Evolutionary conservation across 257 asterid species (phyloP), one percentile per base, ranked within the genome.

Genomic region (Lithospermum erythrorhizon): DNA sequence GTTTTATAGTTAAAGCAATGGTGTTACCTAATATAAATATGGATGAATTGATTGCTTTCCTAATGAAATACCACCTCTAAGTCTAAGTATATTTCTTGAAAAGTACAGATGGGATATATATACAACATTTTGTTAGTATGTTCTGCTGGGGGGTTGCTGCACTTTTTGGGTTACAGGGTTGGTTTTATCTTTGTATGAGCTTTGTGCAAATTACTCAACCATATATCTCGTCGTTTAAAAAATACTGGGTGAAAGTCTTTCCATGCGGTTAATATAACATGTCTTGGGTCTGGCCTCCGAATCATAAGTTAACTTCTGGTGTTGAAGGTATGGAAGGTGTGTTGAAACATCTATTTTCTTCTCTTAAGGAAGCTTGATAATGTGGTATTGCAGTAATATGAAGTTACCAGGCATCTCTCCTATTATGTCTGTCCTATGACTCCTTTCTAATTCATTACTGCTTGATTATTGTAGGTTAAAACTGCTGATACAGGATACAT

Each of bases 401-500:
- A 41, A 41, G 16, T 18, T 41, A 41, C 4, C 4, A 41, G 17
- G 13, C 49, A 41, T 41, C 17, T 41, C 16, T 13, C 45, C 45
- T 35, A 6, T 35, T 13, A 41, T 41, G 3, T 13, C 17, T 14
- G 45, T 41, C 49, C n/a, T n/a, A n/a, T n/a, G n/a, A n/a, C n/a
- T n/a, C n/a, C 49, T 41, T 13, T 41, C 49, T 41, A 14, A 41
- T 41, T 41, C 49, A 41, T 52, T 4, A 51, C 59, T 15, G 55
- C 58, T 56, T 61, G 58, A 53, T 67, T 27, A 48, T 29, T 78
- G 73, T 81, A 91, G 98, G 98, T 91, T 73, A 91, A 91, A 80
- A 91, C 98, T 75, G 98, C 98, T 19, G 95, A 86, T 65, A 91
- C 98, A 6, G 98, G 98, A 55, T 91, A 91, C 78, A 88, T 91